Percentiles rank a stretch among this genome's conserved stretches.
Conservation (phyloP, 768 basidiomycete species). For the Leccinum longicurvipes region DNA sequence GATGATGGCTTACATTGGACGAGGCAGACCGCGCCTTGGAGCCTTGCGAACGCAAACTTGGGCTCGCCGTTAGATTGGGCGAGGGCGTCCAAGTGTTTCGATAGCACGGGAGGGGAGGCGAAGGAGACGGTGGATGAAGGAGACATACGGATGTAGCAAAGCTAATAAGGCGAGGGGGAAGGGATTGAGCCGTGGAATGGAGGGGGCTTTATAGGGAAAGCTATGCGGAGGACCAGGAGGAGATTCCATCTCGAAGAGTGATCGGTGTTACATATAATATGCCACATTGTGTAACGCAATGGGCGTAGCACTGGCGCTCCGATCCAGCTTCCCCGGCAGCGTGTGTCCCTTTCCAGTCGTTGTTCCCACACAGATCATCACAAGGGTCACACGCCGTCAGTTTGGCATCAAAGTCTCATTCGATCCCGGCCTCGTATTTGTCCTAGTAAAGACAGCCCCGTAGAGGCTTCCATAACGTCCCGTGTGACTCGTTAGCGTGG, state of each 20-base stretch:
- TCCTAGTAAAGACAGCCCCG: background rate
- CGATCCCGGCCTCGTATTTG: background rate
- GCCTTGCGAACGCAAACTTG: constrained; percentile 37
- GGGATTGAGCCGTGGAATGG: background rate
- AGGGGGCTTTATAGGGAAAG: background rate
- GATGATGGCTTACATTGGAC: constrained; percentile 23
- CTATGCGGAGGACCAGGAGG: background rate
- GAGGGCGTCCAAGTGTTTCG: constrained; percentile 11
- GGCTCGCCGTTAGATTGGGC: constrained; percentile 2
- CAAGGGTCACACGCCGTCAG: background rate
- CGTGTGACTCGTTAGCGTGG: background rate
- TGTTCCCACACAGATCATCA: background rate
- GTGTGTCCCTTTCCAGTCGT: background rate
- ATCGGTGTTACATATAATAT: background rate
- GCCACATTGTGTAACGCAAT: background rate
- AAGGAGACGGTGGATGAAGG: constrained; percentile 18
- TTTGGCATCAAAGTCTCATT: background rate
- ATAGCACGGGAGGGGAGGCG: constrained; percentile 14
- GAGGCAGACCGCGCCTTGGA: constrained; percentile 28
- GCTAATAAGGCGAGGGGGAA: background rate
- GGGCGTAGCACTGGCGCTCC: background rate
- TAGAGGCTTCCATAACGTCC: background rate
- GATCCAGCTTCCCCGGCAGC: background rate
- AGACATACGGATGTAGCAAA: constrained; percentile 5
- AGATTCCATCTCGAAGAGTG: background rate